A percentile compares a stretch with the other conserved stretches of the same genome.
These are phyloP conservation scores for Pichia nakasei DNA, from an alignment of 805 yeast species.

Conservation along the genomic window DNA sequence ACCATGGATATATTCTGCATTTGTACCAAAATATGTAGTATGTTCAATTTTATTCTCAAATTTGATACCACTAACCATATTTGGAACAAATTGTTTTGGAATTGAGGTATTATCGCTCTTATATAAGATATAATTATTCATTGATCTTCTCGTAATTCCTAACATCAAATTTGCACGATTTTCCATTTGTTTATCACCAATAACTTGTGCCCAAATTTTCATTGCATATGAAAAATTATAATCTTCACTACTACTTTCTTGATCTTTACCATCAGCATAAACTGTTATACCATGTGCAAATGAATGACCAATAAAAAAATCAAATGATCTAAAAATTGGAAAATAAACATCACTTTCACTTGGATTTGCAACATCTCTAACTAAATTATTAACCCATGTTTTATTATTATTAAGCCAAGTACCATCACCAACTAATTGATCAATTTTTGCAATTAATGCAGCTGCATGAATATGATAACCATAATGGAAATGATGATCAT, in stretches of 20 bases:
- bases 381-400: conserved; percentile 46
- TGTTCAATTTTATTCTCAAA: conserved; percentile 69
- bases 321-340: conserved; percentile 62
- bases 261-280: conserved; percentile 69
- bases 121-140: conserved; percentile 49
- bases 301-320: conserved; percentile 72
- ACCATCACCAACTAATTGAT: conserved; percentile 34
- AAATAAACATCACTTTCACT: conserved; percentile 43
- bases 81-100: conserved; percentile 46
- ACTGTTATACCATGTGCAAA: conserved; percentile 69
- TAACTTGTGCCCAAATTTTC: conserved; percentile 54
- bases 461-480: conserved; percentile 53
- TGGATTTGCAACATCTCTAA: conserved; percentile 66
- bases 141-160: conserved; percentile 45
- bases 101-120: conserved; percentile 44
- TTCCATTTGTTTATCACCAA: conserved; percentile 44
- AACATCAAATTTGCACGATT: conserved; percentile 50
- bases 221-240: conserved; percentile 63
- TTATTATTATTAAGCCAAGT: conserved; percentile 43
- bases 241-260: conserved; percentile 69
- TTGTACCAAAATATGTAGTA: conserved; percentile 67
- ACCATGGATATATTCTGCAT: conserved; percentile 68
- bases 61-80: conserved; percentile 64
- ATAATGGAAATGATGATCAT: conserved; percentile 53
- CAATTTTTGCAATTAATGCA: conserved; percentile 53